Evolutionary conservation across 306 rosid genomes (phyloP).

Genomic region (Citrullus mucosospermus): DNA sequence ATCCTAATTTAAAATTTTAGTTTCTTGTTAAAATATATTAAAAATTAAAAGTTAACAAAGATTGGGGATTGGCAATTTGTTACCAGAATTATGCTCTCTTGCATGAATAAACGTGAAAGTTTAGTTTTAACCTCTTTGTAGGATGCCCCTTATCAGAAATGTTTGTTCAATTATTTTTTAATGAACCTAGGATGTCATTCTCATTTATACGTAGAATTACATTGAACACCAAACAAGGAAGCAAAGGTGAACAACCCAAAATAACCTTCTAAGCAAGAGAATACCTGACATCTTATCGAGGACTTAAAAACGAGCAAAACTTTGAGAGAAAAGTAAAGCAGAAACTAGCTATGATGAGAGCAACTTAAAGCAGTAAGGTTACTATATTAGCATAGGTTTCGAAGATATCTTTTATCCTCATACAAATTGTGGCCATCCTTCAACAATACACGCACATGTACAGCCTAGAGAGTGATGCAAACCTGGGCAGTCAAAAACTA

Average conservation of each 20-base stretch:
- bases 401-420: background rate
- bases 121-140: background rate
- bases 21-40: background rate
- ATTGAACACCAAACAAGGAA: background rate
- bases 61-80: background rate
- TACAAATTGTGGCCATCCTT: background rate
- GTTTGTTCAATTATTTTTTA: background rate
- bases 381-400: background rate
- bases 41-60: background rate
- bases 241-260: background rate
- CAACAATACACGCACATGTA: background rate
- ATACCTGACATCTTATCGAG: no score
- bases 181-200: background rate
- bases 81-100: background rate
- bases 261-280: background rate
- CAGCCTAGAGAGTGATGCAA: background rate
- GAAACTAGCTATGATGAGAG: background rate
- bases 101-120: background rate
- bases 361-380: background rate
- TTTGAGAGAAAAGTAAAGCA: background rate
- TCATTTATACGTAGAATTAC: background rate
- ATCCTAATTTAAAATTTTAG: background rate
- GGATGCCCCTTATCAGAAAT: no score
- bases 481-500: slow-evolving; percentile 97
- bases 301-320: background rate